A percentile compares a stretch with the other conserved stretches of the same genome.
phyloP scores from a whole-genome alignment of 441 rosid genomes.

The Populus hybrid region DNA sequence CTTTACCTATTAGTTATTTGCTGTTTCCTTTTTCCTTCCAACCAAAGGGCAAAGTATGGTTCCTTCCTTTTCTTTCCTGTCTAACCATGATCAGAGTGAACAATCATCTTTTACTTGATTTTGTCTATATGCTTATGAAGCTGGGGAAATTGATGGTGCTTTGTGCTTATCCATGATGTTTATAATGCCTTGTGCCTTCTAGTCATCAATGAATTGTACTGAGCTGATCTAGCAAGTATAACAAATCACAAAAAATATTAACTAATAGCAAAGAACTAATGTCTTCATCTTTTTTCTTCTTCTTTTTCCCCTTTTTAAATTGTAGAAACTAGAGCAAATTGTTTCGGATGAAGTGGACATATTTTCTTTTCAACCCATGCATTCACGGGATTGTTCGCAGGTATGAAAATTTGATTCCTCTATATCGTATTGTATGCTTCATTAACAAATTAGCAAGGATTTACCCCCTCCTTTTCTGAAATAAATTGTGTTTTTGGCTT shows the following conservation, averaged over 20 bases:
- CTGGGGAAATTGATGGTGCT: neutral
- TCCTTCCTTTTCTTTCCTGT: neutral
- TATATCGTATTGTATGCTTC: neutral
- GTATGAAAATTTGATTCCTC: slow-evolving; percentile 29
- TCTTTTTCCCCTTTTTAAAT: neutral
- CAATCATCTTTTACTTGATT: neutral
- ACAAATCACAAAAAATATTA: neutral
- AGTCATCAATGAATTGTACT: neutral
- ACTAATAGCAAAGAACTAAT: neutral
- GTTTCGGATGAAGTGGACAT: slow-evolving; percentile 57
- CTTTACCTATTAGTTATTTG: neutral
- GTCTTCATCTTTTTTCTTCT: slow-evolving; percentile 4
- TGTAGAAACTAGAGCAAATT: slow-evolving; percentile 64
- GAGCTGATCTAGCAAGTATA: neutral
- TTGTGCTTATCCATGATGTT: neutral
- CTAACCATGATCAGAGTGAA: neutral
- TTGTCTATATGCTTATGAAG: neutral
- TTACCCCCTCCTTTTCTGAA: neutral
- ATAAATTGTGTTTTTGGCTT: slow-evolving; percentile 14
- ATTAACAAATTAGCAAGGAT: neutral
- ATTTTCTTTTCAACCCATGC: slow-evolving; percentile 79
- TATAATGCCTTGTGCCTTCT: neutral
- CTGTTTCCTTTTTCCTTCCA: neutral
- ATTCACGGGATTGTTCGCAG: slow-evolving; percentile 83
- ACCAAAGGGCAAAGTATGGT: neutral